A percentile compares a stretch with the other conserved stretches of the same genome.
Conservation (phyloP, 495 filamentous ascomycete genomes). For the Talaromyces liani region DNA sequence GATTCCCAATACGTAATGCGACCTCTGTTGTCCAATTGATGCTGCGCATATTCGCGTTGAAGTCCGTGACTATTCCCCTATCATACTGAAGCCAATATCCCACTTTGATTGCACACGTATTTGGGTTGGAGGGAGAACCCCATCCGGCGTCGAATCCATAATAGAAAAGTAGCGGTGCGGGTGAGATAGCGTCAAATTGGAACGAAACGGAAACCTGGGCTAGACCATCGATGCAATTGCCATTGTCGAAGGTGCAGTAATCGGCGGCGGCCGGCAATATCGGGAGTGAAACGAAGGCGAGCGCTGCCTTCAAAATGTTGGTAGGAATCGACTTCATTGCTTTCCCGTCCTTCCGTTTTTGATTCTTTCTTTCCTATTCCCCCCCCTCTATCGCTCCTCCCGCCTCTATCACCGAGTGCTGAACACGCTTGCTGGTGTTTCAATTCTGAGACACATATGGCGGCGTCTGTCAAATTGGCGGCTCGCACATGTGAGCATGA, state of each 20-base stretch:
- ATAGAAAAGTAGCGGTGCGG: constrained; percentile 28
- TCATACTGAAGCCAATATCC: constrained; percentile 36
- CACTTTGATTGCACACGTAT: constrained; percentile 33
- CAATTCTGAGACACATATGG: not conserved
- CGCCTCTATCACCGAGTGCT: not conserved
- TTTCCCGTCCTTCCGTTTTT: not conserved
- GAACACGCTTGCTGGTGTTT: not conserved
- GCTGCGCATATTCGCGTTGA: constrained; percentile 26
- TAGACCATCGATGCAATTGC: constrained; percentile 33
- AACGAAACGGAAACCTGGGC: constrained; percentile 34
- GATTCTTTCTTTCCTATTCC: not conserved
- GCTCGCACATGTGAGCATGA: not conserved
- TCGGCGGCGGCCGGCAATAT: constrained; percentile 8
- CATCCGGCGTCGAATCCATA: constrained; percentile 32
- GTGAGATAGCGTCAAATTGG: constrained; percentile 30
- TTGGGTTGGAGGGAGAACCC: constrained; percentile 20
- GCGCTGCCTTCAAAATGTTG: not conserved
- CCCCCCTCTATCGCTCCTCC: not conserved
- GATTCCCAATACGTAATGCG: constrained; percentile 33
- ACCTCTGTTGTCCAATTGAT: constrained; percentile 35
- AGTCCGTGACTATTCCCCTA: constrained; percentile 5
- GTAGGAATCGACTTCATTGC: not conserved
- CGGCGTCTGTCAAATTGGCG: not conserved
- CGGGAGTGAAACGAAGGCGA: not conserved
- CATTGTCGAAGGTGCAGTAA: constrained; percentile 34